Conservation (phyloP, 805 yeast species). For the Osmozyma mogii region DNA sequence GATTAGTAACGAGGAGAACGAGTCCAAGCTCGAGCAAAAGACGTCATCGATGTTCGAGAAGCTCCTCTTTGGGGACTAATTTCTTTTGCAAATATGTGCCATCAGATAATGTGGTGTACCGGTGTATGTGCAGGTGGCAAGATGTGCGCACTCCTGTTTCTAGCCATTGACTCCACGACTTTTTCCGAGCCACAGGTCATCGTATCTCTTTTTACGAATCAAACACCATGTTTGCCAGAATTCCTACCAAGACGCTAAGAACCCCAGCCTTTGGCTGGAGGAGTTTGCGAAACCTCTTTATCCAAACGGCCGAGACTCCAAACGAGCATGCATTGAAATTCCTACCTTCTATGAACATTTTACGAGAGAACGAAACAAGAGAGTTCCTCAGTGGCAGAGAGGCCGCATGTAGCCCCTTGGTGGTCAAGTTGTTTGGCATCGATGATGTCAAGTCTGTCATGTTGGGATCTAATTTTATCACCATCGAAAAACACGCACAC, state of each 20-base stretch:
- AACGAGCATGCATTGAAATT: constrained; percentile 83
- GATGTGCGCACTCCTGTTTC: too few species aligned
- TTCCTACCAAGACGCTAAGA: too few species aligned
- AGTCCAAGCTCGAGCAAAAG: constrained; percentile 42
- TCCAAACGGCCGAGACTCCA: constrained; percentile 81
- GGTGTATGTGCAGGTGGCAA: too few species aligned
- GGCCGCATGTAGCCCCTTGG: constrained; percentile 68
- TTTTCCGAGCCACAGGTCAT: too few species aligned
- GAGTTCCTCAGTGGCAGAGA: constrained; percentile 74
- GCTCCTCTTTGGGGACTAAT: constrained; percentile 27
- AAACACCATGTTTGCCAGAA: too few species aligned
- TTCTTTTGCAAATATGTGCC: background rate
- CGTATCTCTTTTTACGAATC: too few species aligned
- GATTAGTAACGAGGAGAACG: constrained; percentile 39
- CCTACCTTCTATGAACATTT: constrained; percentile 63
- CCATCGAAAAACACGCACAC: constrained; percentile 55
- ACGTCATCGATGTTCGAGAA: constrained; percentile 46
- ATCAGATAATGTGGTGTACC: too few species aligned
- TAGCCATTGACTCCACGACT: too few species aligned
- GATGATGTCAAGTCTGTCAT: constrained; percentile 72
- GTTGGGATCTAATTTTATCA: constrained; percentile 79
- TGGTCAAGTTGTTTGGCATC: constrained; percentile 61
- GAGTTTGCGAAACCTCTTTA: constrained; percentile 45
- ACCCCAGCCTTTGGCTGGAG: too few species aligned
- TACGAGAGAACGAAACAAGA: constrained; percentile 50